Percentiles rank a stretch among this genome's conserved stretches.
These are phyloP conservation scores for Fraxinus sp. DNA, from an alignment of 305 asterid species.

Conservation along the genomic window DNA sequence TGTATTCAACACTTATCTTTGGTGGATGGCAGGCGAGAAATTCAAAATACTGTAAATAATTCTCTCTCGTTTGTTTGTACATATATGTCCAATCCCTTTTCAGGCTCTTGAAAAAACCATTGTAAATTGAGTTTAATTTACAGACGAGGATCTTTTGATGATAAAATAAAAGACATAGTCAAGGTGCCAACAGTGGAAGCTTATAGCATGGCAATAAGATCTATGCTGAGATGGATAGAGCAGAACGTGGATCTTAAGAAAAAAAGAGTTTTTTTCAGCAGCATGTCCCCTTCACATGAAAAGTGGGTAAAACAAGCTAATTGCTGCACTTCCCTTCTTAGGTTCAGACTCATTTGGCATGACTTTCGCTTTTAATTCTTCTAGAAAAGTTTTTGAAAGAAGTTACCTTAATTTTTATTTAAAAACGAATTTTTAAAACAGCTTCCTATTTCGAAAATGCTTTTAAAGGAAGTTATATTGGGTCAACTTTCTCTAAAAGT, in stretches of 20 bases:
- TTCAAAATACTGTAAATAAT: slow-evolving; percentile 41
- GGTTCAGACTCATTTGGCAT: not conserved
- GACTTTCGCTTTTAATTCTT: not conserved
- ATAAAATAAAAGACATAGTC: slow-evolving; percentile 26
- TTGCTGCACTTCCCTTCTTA: not conserved
- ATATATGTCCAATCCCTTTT: not conserved
- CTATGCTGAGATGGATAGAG: slow-evolving; percentile 42
- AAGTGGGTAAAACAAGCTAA: slow-evolving; percentile 23
- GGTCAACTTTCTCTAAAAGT: not conserved
- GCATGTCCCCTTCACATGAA: slow-evolving; percentile 47
- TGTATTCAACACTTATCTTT: slow-evolving; percentile 66
- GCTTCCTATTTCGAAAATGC: not conserved
- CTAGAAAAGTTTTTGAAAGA: not conserved
- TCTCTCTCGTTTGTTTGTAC: not conserved
- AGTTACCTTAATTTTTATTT: too few relatives aligned
- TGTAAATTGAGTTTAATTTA: not conserved
- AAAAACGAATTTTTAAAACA: too few relatives aligned
- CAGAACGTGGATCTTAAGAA: slow-evolving; percentile 34
- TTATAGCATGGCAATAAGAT: slow-evolving; percentile 37
- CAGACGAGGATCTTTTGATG: slow-evolving; percentile 39
- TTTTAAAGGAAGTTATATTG: too few relatives aligned
- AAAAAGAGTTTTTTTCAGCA: slow-evolving; percentile 35
- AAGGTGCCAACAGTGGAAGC: slow-evolving; percentile 33
- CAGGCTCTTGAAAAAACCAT: not conserved
- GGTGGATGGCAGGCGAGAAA: slow-evolving; percentile 60